Evolutionary conservation across 345 rosid species (phyloP).

Genomic region (Carallia brachiata): DNA sequence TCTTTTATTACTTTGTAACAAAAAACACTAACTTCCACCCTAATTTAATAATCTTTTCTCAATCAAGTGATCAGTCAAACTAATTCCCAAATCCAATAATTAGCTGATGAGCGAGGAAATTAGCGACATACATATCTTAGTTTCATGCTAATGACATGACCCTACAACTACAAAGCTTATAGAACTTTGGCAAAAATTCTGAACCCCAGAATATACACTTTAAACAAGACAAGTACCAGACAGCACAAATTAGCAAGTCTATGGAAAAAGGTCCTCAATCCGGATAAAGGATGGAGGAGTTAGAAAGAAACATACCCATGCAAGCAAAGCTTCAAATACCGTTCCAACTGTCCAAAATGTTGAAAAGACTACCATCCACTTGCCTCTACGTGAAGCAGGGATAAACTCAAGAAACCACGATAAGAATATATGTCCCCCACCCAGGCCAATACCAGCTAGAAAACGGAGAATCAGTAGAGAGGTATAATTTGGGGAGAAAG

Average conservation of each 20-base stretch:
- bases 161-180: too few relatives aligned
- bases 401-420: conserved; percentile 33
- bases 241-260: background rate
- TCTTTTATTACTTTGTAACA: too few relatives aligned
- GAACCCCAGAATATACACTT: background rate
- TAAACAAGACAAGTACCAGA: background rate
- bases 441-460: conserved; percentile 25
- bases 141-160: too few relatives aligned
- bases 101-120: too few relatives aligned
- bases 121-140: too few relatives aligned
- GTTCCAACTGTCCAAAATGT: background rate
- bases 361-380: background rate
- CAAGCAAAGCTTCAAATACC: background rate
- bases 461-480: conserved; percentile 22
- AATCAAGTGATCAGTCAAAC: too few relatives aligned
- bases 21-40: too few relatives aligned
- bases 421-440: conserved; percentile 25
- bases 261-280: background rate
- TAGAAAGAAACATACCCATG: background rate
- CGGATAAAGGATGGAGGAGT: background rate
- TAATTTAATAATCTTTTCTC: too few relatives aligned
- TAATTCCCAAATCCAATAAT: too few relatives aligned
- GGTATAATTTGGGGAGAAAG: conserved; percentile 26
- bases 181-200: background rate
- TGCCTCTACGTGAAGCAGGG: conserved; percentile 20